phyloP scores from a whole-genome alignment of 139 green algal genomes.

The Picochlorum sp. region DNA sequence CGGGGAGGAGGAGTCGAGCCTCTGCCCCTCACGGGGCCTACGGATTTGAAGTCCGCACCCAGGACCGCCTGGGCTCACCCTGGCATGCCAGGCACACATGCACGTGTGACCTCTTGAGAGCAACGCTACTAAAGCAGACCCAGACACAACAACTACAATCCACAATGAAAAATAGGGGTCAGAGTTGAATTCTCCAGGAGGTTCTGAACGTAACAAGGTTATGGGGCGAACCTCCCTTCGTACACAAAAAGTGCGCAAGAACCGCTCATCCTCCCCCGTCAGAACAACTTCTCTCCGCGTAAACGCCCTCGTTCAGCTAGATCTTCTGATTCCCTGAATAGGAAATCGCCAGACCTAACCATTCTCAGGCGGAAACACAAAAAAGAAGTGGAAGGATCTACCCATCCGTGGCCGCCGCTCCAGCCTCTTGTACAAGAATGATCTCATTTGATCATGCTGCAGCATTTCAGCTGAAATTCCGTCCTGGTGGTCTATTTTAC shows the following conservation, averaged over 20 bases:
- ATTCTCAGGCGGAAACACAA: neutral
- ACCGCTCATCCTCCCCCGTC: constrained; percentile 23
- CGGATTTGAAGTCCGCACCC: constrained; percentile 78
- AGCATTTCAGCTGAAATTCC: too few species aligned
- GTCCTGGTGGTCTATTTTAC: too few species aligned
- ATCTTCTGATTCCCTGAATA: too few species aligned
- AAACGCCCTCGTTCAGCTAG: too few species aligned
- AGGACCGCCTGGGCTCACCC: constrained; percentile 29
- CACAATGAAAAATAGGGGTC: constrained; percentile 4
- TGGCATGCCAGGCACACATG: neutral
- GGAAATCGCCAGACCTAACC: too few species aligned
- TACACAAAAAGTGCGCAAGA: neutral
- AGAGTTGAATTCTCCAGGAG: constrained; percentile 19
- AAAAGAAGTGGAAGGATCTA: constrained; percentile 21
- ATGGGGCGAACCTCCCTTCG: constrained; percentile 1
- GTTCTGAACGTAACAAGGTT: constrained; percentile 23
- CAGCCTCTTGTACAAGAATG: too few species aligned
- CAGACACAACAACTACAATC: neutral
- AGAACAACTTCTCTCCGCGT: constrained; percentile 8
- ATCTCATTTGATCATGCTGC: too few species aligned
- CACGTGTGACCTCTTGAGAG: too few species aligned
- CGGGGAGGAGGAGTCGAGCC: constrained; percentile 70
- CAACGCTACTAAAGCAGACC: too few species aligned
- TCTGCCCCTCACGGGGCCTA: constrained; percentile 58
- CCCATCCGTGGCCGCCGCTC: too few species aligned